Conservation (phyloP, 225 moss, liverwort and hornwort genomes). For the Rhytidiadelphus loreus region DNA sequence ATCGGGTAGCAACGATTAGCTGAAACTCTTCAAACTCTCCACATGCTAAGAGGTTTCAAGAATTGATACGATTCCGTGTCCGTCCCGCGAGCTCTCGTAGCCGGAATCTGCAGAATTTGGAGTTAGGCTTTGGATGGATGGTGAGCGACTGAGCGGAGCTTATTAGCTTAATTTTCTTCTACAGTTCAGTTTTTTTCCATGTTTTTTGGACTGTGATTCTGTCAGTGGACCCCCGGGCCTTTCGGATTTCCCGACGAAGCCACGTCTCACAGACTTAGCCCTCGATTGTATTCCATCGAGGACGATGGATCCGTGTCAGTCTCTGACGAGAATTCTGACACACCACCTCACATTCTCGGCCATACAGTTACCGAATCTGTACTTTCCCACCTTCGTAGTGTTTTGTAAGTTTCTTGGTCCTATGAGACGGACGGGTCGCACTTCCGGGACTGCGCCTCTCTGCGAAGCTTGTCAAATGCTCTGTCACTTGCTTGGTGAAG, state of each 20-base stretch:
- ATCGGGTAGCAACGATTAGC: not conserved
- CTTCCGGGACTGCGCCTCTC: not conserved
- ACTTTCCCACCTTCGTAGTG: not conserved
- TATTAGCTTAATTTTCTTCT: too few species aligned
- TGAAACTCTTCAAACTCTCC: not conserved
- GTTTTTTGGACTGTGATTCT: not conserved
- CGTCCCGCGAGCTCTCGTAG: not conserved
- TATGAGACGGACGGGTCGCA: not conserved
- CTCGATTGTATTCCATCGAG: not conserved
- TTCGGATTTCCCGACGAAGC: not conserved
- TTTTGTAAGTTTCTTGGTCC: not conserved
- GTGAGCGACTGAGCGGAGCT: not conserved
- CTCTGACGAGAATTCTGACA: not conserved
- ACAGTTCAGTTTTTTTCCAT: too few species aligned
- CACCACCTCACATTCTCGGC: slow-evolving; percentile 3
- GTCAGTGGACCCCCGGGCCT: not conserved
- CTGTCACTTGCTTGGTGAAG: not conserved
- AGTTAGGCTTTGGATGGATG: not conserved
- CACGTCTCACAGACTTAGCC: slow-evolving; percentile 5
- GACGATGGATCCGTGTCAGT: not conserved
- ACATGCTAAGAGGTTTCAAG: too few species aligned
- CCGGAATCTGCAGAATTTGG: not conserved
- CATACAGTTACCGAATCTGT: slow-evolving; percentile 4
- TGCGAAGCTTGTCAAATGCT: not conserved
- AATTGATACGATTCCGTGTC: not conserved